Evolutionary conservation across 352 stramenopile genomes (phyloP).

Genomic region (Globisporangium alternatum): DNA sequence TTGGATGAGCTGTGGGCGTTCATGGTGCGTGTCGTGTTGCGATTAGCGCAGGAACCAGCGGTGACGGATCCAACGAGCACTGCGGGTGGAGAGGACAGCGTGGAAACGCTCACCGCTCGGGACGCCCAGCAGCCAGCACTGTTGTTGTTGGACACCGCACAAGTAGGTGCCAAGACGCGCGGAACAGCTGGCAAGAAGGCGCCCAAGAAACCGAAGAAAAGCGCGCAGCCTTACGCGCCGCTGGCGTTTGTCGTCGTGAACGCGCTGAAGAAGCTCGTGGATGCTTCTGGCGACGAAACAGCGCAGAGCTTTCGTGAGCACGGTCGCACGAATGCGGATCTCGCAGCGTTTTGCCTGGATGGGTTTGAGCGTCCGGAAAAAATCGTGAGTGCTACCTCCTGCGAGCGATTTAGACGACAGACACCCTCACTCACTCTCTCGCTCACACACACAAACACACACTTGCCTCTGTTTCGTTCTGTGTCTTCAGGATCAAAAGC

Average conservation of each 20-base stretch:
- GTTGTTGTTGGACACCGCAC: not conserved
- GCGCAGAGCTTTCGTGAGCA: slow-evolving; percentile 16
- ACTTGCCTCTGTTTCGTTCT: not conserved
- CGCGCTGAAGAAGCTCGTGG: slow-evolving; percentile 37
- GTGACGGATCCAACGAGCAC: not conserved
- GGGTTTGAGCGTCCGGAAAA: slow-evolving; percentile 20
- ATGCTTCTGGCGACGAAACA: not conserved
- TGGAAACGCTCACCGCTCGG: not conserved
- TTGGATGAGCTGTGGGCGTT: slow-evolving; percentile 34
- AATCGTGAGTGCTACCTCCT: not conserved
- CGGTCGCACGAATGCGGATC: slow-evolving; percentile 24
- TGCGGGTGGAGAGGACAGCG: not conserved
- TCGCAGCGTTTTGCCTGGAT: slow-evolving; percentile 32
- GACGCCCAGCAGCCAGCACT: not conserved
- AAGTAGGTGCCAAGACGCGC: not conserved
- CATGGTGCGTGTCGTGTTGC: slow-evolving; percentile 35
- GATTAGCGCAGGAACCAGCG: slow-evolving; percentile 23
- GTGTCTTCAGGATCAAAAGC: slow-evolving; percentile 39
- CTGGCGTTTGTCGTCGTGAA: slow-evolving; percentile 56
- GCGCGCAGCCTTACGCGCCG: slow-evolving; percentile 38
- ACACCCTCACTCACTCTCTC: not conserved
- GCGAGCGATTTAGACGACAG: not conserved
- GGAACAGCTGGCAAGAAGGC: not conserved
- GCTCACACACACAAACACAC: too few species aligned
- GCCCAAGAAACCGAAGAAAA: slow-evolving; percentile 32